Conservation (phyloP, 768 basidiomycete species). For the Phylloporus scabripes region DNA sequence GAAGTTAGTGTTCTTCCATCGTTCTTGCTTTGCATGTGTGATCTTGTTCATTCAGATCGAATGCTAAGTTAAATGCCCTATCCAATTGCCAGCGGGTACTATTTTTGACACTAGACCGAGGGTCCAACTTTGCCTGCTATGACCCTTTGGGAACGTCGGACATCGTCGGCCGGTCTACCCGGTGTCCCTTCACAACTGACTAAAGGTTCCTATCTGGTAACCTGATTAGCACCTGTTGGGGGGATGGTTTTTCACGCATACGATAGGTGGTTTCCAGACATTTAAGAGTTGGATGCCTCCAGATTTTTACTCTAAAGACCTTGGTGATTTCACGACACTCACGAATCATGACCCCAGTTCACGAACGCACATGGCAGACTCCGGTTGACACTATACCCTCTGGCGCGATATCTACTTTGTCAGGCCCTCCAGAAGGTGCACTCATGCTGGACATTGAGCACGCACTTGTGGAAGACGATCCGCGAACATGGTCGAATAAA, state of each 20-base stretch:
- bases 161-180: slow-evolving; percentile 8
- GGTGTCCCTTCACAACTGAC: neutral
- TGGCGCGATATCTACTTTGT: neutral
- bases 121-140: neutral
- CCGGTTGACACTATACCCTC: neutral
- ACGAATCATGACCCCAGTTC: slow-evolving; percentile 6
- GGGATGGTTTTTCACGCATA: neutral
- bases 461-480: slow-evolving; percentile 51
- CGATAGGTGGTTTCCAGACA: neutral
- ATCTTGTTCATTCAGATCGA: neutral
- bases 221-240: neutral
- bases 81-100: neutral
- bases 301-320: neutral
- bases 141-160: neutral
- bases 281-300: slow-evolving; percentile 5
- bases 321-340: neutral
- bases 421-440: neutral
- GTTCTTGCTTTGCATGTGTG: neutral
- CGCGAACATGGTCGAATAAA: slow-evolving; percentile 51
- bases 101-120: neutral
- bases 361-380: neutral
- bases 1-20: neutral
- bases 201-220: no score
- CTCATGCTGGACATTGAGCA: slow-evolving; percentile 35
- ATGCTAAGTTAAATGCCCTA: neutral